Evolutionary conservation across 805 yeast species (phyloP).

Genomic region (Pichia cephalocereana): DNA sequence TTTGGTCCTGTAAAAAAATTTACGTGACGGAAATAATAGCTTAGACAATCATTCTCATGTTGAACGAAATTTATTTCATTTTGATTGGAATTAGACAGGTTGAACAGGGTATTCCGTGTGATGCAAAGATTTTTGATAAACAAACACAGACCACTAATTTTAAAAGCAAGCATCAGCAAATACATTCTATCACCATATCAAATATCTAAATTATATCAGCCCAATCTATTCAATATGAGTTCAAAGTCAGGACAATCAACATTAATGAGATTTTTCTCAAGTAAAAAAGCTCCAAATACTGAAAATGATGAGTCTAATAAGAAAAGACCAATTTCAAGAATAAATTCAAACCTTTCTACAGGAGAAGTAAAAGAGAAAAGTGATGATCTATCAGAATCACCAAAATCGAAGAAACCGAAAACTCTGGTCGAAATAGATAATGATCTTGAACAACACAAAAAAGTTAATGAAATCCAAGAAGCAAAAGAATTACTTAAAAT

Average conservation of each 20-base stretch:
- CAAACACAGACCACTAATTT: no score
- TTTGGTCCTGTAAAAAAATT: no score
- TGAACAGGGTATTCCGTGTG: no score
- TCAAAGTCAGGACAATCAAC: slow-evolving; percentile 4
- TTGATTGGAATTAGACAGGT: no score
- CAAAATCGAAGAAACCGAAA: slow-evolving; percentile 1
- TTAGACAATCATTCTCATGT: no score
- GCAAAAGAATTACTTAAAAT: slow-evolving; percentile 12
- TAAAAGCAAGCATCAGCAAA: no score
- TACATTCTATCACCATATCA: no score
- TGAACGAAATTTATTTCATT: no score
- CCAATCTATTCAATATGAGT: neutral
- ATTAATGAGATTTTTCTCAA: slow-evolving; percentile 11
- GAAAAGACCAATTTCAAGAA: neutral
- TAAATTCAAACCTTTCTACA: neutral
- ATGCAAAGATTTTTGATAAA: no score
- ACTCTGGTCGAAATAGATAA: slow-evolving; percentile 2
- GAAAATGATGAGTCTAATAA: no score
- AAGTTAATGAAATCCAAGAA: slow-evolving; percentile 16
- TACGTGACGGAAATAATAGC: no score
- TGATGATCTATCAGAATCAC: slow-evolving; percentile 1
- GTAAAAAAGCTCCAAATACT: neutral
- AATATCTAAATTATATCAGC: no score
- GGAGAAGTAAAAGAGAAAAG: neutral
- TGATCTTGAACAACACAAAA: slow-evolving; percentile 13